Evolutionary conservation across 1,284 basidiomycete species (phyloP), one percentile per base, ranked within the genome.

Genomic region (Sporisorium scitamineum): DNA sequence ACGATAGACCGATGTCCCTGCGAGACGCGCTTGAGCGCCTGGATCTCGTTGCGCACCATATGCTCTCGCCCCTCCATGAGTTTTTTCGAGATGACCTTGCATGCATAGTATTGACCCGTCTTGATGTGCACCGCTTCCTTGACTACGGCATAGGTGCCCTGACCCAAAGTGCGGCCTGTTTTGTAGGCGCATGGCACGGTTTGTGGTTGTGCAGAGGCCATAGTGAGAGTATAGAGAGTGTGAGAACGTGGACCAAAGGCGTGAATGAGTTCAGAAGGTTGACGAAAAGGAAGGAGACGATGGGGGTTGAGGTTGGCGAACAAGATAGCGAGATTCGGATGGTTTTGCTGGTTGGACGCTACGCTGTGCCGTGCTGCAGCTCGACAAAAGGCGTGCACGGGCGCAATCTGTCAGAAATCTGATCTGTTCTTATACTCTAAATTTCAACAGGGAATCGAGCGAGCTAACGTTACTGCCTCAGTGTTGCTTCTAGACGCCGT

Each of bases 91-190:
- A 89, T 87, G 34, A 89, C 88, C 78, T 89, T 85, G 73, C 84
- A 85, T 5, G 84, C 84, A 52, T 82, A 85, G 61, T 82, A 83
- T 54, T 84, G 68, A 54, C 93, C 91, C 0, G 95, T 96, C 87
- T 92, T 92, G 88, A 97, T 93, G 84, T 97, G 95, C 16, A 97
- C 94, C 50, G 94, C 96, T 88, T 97, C 96, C 86, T 94, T 94
- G 70, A 94, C 93, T 82, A 94, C 93, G 67, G 93, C 92, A 84
- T 94, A 95, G 10, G 92, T 97, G 54, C 93, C 95, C 86, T 93
- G 95, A 34, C 95, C 85, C 27, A 87, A 77, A n/a, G 85, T 85
- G 5, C 83, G 73, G n/a, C 84, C 84, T 0, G 80, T 84, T 69
- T 84, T 85, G 75, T 84, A 85, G 20, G 81, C 81, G 63, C 82